phyloP scores from a whole-genome alignment of 306 rosid species.

The Vigna radiata region DNA sequence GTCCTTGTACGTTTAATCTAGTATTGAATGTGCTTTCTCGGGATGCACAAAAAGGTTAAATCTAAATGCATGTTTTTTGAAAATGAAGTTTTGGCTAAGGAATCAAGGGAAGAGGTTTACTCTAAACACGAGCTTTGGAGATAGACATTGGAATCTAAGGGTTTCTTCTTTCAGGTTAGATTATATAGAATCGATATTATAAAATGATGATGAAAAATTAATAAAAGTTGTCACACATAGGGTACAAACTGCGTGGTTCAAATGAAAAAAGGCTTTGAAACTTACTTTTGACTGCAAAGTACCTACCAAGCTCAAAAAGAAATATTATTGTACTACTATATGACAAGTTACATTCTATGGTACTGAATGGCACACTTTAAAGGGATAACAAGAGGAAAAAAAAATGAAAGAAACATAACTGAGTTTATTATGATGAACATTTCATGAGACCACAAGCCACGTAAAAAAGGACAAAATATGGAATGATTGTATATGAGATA shows the following conservation, averaged over 20 bases:
- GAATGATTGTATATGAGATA: not conserved
- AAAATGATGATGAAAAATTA: not conserved
- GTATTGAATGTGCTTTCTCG: not conserved
- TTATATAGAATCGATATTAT: not conserved
- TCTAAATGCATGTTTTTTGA: not conserved
- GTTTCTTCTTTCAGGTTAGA: not conserved
- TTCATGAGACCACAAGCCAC: not conserved
- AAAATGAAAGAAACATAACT: not conserved
- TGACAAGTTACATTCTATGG: not conserved
- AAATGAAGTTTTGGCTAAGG: not conserved
- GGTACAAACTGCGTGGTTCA: not conserved
- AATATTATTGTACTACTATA: not conserved
- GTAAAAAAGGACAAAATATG: not conserved
- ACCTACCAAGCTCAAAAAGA: not conserved
- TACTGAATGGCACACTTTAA: not conserved
- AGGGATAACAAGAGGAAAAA: not conserved
- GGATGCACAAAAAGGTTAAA: not conserved
- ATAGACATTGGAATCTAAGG: not conserved
- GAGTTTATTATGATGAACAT: not conserved
- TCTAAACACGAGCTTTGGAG: not conserved
- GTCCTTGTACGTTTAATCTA: not conserved
- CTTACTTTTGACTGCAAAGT: not conserved
- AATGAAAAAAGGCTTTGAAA: not conserved
- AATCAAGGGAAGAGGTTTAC: not conserved
- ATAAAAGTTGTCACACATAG: not conserved